Evolutionary conservation across 2,329 filamentous ascomycete species (phyloP).

Genomic region (Neopestalotiopsis clavispora): DNA sequence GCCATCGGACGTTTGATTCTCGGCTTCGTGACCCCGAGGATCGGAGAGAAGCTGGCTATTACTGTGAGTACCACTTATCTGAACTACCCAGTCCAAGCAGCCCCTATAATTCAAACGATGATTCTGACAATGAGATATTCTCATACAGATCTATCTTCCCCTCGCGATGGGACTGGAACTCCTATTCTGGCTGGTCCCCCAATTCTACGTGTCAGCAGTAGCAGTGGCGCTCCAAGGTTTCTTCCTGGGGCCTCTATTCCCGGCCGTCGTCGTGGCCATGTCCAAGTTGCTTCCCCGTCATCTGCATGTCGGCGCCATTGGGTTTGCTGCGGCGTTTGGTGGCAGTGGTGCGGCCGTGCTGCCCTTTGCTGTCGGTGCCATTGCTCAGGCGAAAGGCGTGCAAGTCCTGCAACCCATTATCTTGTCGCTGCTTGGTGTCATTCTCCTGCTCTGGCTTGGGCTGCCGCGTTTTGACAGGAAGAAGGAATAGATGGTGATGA

Average conservation of each 20-base stretch:
- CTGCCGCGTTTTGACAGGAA: slow-evolving; percentile 48
- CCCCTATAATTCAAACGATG: background rate
- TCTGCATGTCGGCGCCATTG: slow-evolving; percentile 78
- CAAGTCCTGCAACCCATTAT: slow-evolving; percentile 61
- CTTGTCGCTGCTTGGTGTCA: slow-evolving; percentile 51
- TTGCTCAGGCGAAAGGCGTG: slow-evolving; percentile 63
- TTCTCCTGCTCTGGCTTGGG: slow-evolving; percentile 51
- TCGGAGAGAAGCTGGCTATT: slow-evolving; percentile 72
- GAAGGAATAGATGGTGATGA: slow-evolving; percentile 33
- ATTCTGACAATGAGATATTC: background rate
- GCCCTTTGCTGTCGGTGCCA: slow-evolving; percentile 69
- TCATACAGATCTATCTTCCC: slow-evolving; percentile 62
- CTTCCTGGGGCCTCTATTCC: slow-evolving; percentile 80
- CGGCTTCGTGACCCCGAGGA: slow-evolving; percentile 73
- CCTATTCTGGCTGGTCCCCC: slow-evolving; percentile 81
- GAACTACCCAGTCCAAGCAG: background rate
- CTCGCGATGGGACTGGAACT: slow-evolving; percentile 69
- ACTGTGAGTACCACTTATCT: slow-evolving; percentile 33
- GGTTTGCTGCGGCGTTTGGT: slow-evolving; percentile 78
- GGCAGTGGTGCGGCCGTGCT: slow-evolving; percentile 73
- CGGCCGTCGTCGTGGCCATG: slow-evolving; percentile 71
- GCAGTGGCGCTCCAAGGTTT: slow-evolving; percentile 76
- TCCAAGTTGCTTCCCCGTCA: slow-evolving; percentile 73
- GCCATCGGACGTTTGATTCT: slow-evolving; percentile 73
- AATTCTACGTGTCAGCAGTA: slow-evolving; percentile 76